Conservation (phyloP, 148 eudicot species). For the Vaccinium macrocarpon region DNA sequence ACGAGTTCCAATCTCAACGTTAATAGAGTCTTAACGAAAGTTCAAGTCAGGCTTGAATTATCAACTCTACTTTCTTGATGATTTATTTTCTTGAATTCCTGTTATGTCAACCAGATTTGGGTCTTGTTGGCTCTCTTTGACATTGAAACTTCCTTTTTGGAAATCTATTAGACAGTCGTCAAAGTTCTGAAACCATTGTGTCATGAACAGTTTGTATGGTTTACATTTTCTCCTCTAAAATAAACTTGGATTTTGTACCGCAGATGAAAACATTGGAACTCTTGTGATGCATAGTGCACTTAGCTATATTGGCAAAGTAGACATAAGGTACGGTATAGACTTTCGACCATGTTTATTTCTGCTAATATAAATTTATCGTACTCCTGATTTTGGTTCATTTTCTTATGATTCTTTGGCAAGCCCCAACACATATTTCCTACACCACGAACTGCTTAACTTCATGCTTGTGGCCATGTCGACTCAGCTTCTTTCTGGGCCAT, state of each 20-base stretch:
- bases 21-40: background rate
- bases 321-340: constrained; percentile 61
- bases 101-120: background rate
- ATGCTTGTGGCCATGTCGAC: constrained; percentile 84
- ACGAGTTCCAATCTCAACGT: background rate
- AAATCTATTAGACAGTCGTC: background rate
- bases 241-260: constrained; percentile 17
- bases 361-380: background rate
- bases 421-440: constrained; percentile 66
- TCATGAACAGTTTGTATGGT: background rate
- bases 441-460: constrained; percentile 83
- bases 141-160: background rate
- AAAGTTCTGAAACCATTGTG: background rate
- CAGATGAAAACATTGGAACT: constrained; percentile 62
- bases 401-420: constrained; percentile 33
- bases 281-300: constrained; percentile 57
- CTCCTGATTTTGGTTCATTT: constrained; percentile 19
- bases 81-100: background rate
- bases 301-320: constrained; percentile 69
- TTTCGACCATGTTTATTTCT: constrained; percentile 10
- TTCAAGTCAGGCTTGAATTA: background rate
- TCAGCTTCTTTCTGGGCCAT: constrained; percentile 85
- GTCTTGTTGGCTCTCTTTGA: background rate
- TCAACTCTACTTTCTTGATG: background rate
- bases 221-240: background rate